Evolutionary conservation across 768 basidiomycete genomes (phyloP).

Genomic region (Floccularia luteovirens): DNA sequence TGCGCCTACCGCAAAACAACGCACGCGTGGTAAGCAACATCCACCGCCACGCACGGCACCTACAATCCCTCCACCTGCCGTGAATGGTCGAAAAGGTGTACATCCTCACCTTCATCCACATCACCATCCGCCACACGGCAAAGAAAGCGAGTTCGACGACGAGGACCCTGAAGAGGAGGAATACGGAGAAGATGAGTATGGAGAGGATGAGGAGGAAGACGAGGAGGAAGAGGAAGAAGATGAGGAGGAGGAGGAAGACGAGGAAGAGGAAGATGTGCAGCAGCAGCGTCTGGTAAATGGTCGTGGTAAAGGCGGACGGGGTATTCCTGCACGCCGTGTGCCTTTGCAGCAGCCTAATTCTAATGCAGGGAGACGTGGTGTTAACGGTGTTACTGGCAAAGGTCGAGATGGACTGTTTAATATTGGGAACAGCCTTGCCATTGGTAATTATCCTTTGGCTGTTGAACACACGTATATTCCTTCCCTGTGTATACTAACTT

Average conservation of each 20-base stretch:
- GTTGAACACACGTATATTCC: too few relatives aligned
- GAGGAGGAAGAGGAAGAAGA: conserved; percentile 34
- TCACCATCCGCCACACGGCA: too few relatives aligned
- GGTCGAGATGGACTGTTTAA: conserved; percentile 66
- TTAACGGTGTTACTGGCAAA: conserved; percentile 21
- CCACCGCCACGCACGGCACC: conserved; percentile 9
- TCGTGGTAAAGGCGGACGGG: conserved; percentile 18
- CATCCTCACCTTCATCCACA: too few relatives aligned
- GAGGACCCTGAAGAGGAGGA: conserved; percentile 68
- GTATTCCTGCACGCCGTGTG: not conserved
- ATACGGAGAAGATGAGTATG: conserved; percentile 61
- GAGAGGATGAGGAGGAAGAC: conserved; percentile 27
- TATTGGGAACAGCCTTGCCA: conserved; percentile 76
- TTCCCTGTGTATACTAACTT: too few relatives aligned
- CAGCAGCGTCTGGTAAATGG: conserved; percentile 22
- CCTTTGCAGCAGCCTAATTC: not conserved
- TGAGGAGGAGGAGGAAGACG: conserved; percentile 37
- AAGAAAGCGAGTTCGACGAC: conserved; percentile 46
- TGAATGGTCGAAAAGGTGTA: conserved; percentile 16
- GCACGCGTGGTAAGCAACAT: conserved; percentile 6
- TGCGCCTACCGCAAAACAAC: not conserved
- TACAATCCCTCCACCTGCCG: conserved; percentile 5
- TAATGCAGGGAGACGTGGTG: not conserved
- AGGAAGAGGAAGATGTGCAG: conserved; percentile 47
- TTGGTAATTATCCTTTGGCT: conserved; percentile 39